phyloP scores from a whole-genome alignment of 2,329 filamentous ascomycete genomes.

The Cladosporium sp. region DNA sequence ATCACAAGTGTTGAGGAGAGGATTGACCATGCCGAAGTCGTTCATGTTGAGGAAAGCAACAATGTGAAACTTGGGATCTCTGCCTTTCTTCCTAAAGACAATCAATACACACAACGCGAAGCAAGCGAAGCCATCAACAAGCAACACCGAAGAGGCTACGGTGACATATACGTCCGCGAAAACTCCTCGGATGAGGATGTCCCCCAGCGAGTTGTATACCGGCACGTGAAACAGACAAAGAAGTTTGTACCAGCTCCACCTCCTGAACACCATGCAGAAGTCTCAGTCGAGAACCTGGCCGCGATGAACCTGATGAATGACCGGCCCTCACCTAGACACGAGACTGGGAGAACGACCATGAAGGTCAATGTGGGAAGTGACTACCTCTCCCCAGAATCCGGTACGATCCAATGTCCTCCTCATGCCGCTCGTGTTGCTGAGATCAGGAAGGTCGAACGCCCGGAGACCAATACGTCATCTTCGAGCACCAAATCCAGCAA shows the following conservation, averaged over 20 bases:
- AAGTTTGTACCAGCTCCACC: slow-evolving; percentile 4
- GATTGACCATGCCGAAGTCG: slow-evolving; percentile 16
- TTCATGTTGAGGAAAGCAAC: slow-evolving; percentile 23
- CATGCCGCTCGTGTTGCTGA: neutral
- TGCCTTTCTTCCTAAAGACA: slow-evolving; percentile 21
- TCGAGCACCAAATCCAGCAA: neutral
- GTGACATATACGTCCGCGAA: neutral
- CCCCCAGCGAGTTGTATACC: slow-evolving; percentile 7
- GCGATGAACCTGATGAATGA: slow-evolving; percentile 14
- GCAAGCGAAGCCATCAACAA: neutral
- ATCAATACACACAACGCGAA: neutral
- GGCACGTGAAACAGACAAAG: slow-evolving; percentile 10
- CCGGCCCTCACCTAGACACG: neutral
- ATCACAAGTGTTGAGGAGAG: slow-evolving; percentile 22
- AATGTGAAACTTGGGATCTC: slow-evolving; percentile 25
- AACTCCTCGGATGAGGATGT: neutral
- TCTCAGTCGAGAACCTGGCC: slow-evolving; percentile 10
- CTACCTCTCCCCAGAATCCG: neutral
- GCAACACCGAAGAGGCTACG: neutral
- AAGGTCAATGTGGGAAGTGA: neutral
- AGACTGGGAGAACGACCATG: neutral
- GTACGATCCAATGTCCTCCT: neutral
- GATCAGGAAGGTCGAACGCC: neutral
- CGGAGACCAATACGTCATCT: neutral
- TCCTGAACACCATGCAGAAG: neutral